A percentile compares a stretch with the other conserved stretches of the same genome.
These are phyloP conservation scores for Candida dendrica DNA, from an alignment of 805 yeast species.

Conservation along the genomic window DNA sequence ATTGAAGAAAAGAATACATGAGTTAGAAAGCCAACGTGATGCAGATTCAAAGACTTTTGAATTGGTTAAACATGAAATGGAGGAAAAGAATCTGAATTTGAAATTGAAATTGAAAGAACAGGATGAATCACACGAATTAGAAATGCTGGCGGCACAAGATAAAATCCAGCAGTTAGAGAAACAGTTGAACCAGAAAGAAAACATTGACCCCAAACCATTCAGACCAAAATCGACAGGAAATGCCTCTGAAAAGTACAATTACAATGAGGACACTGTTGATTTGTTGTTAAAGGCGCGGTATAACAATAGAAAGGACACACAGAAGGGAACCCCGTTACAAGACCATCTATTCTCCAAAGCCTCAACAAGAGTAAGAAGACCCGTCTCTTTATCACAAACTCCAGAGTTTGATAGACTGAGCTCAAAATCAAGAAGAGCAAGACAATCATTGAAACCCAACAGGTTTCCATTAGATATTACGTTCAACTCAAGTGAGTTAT, in stretches of 20 bases:
- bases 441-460: background rate
- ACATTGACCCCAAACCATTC: background rate
- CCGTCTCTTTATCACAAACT: background rate
- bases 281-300: background rate
- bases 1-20: conserved; percentile 6
- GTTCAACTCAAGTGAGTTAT: background rate
- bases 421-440: background rate
- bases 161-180: conserved; percentile 23
- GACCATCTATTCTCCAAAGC: background rate
- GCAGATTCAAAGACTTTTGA: conserved; percentile 22
- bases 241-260: background rate
- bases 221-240: background rate
- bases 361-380: background rate
- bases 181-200: conserved; percentile 4
- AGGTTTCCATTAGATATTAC: background rate
- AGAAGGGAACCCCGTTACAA: too few species aligned
- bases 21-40: conserved; percentile 9
- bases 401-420: background rate
- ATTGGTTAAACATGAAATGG: conserved; percentile 21
- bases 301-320: background rate
- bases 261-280: background rate
- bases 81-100: conserved; percentile 17
- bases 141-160: conserved; percentile 18
- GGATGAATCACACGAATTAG: conserved; percentile 13
- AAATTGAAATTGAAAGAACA: conserved; percentile 20